phyloP scores from a whole-genome alignment of 768 basidiomycete genomes.

The Dioszegia hungarica region DNA sequence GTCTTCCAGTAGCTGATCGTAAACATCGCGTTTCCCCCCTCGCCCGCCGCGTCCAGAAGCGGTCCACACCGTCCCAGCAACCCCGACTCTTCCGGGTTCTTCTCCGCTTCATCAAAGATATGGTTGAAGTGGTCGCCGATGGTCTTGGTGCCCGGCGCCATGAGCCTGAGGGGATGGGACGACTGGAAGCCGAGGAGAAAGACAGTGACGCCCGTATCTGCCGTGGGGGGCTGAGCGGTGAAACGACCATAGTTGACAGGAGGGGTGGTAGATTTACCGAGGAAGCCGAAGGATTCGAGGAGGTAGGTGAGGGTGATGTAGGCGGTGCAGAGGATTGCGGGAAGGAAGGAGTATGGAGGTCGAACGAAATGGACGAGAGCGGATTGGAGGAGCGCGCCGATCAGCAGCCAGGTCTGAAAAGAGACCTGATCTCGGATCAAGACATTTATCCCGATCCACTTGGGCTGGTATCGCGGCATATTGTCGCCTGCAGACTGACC shows the following conservation, averaged over 20 bases:
- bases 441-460: not conserved
- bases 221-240: not conserved
- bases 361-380: not conserved
- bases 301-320: not conserved
- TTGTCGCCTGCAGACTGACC: too few species aligned
- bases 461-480: not conserved
- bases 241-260: slow-evolving; percentile 2
- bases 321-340: not conserved
- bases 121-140: not conserved
- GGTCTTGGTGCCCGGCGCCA: not conserved
- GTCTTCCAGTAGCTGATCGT: slow-evolving; percentile 5
- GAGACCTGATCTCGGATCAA: slow-evolving; percentile 8
- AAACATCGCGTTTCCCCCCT: slow-evolving; percentile 5
- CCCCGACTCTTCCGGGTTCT: not conserved
- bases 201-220: not conserved
- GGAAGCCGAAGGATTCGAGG: not conserved
- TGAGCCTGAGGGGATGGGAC: not conserved
- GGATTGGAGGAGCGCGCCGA: slow-evolving; percentile 7
- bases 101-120: not conserved
- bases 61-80: not conserved
- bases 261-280: not conserved
- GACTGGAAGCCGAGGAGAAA: slow-evolving; percentile 5
- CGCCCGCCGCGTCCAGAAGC: not conserved
- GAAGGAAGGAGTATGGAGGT: not conserved
- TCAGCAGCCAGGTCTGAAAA: not conserved